Evolutionary conservation across 2,329 filamentous ascomycete genomes (phyloP).

Genomic region (Cladosporium sp.): DNA sequence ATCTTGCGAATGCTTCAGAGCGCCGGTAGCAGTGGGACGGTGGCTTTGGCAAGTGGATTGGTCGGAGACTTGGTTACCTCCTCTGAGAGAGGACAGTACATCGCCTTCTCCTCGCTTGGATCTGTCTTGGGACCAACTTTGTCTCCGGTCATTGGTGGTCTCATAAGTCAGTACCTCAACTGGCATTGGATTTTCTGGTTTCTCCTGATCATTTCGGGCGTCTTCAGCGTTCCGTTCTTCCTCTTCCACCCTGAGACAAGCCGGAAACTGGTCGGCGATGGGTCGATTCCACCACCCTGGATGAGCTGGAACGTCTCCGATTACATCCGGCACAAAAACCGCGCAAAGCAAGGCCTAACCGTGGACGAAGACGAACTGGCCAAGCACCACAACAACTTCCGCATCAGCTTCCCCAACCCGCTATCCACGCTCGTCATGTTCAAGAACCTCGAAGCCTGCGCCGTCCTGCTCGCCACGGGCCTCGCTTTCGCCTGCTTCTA

Average conservation of each 20-base stretch:
- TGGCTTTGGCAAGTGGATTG: slow-evolving; percentile 66
- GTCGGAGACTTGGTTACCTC: slow-evolving; percentile 66
- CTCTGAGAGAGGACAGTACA: slow-evolving; percentile 65
- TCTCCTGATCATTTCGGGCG: slow-evolving; percentile 46
- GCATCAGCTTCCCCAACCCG: slow-evolving; percentile 25
- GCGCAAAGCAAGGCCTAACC: slow-evolving; percentile 14
- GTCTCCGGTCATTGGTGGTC: slow-evolving; percentile 57
- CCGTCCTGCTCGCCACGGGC: slow-evolving; percentile 34
- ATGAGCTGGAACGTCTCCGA: slow-evolving; percentile 56
- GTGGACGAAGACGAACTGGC: slow-evolving; percentile 20
- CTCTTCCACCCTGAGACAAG: slow-evolving; percentile 51
- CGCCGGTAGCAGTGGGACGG: slow-evolving; percentile 58
- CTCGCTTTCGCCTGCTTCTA: slow-evolving; percentile 38
- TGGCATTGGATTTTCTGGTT: slow-evolving; percentile 64
- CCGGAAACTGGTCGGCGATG: slow-evolving; percentile 52
- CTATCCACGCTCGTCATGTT: slow-evolving; percentile 23
- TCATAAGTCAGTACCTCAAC: slow-evolving; percentile 57
- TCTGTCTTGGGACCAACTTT: slow-evolving; percentile 45
- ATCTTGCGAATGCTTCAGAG: slow-evolving; percentile 58
- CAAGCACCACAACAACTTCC: slow-evolving; percentile 20
- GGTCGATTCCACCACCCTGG: slow-evolving; percentile 50
- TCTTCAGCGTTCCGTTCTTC: slow-evolving; percentile 49
- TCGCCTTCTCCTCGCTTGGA: slow-evolving; percentile 59
- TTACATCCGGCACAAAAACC: slow-evolving; percentile 17
- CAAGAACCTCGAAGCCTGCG: slow-evolving; percentile 29